Conservation (phyloP, 768 basidiomycete species). For the Tulasnella sp. region DNA sequence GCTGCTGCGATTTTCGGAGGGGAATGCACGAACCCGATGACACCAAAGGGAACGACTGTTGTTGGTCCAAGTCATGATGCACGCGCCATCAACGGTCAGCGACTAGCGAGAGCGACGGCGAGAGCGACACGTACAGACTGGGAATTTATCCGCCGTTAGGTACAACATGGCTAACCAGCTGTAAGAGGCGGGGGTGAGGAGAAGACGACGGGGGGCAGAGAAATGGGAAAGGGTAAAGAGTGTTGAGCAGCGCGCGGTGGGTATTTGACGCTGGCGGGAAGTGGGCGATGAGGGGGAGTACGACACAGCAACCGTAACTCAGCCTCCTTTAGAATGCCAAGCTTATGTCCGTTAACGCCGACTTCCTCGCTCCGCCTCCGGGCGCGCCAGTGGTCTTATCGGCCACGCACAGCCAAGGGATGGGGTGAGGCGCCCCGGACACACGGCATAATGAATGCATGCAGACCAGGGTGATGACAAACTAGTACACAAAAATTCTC, state of each 20-base stretch:
- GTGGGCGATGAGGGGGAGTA: constrained; percentile 10
- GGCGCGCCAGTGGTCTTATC: too few relatives aligned
- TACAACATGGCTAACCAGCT: constrained; percentile 48
- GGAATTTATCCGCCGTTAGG: constrained; percentile 81
- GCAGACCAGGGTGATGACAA: not conserved
- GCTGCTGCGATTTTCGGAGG: not conserved
- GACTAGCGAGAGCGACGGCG: not conserved
- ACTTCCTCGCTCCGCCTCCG: too few relatives aligned
- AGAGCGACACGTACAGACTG: constrained; percentile 55
- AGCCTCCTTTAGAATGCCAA: constrained; percentile 1
- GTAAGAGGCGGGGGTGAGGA: not conserved
- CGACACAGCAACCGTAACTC: constrained; percentile 13
- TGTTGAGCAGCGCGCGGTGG: not conserved
- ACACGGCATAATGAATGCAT: not conserved
- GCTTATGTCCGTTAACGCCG: not conserved
- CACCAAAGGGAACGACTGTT: constrained; percentile 76
- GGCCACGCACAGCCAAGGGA: too few relatives aligned
- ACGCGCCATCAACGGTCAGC: constrained; percentile 9
- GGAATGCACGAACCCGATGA: constrained; percentile 52
- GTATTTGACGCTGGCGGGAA: not conserved
- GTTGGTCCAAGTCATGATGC: constrained; percentile 15
- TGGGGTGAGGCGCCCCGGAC: not conserved
- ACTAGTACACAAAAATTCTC: not conserved
- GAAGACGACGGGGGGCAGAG: not conserved
- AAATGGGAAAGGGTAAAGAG: constrained; percentile 4